A percentile compares a stretch with the other conserved stretches of the same genome.
phyloP scores from a whole-genome alignment of 257 asterid genomes.

The Gentiana dahurica region DNA sequence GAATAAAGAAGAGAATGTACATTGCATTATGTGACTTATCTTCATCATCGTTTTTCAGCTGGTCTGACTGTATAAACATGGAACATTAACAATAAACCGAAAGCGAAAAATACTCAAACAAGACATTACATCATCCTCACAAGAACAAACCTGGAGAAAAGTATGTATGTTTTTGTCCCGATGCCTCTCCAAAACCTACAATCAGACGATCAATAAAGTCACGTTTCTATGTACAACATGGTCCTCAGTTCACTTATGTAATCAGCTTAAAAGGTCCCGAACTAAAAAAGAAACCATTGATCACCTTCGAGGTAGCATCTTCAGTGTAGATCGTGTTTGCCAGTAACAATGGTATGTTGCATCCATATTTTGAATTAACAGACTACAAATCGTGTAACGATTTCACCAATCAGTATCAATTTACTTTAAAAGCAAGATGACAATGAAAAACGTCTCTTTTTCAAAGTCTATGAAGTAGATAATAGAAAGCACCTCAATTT shows the following conservation, averaged over 20 bases:
- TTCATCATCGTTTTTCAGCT: slow-evolving; percentile 22
- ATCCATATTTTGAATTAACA: slow-evolving; percentile 66
- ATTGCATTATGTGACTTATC: slow-evolving; percentile 27
- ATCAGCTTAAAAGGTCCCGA: too few species aligned
- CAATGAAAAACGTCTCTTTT: neutral
- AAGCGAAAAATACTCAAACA: neutral
- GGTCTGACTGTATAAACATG: slow-evolving; percentile 30
- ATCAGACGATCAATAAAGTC: slow-evolving; percentile 14
- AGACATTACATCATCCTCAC: slow-evolving; percentile 10
- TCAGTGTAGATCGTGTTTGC: slow-evolving; percentile 47
- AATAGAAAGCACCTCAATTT: slow-evolving; percentile 53
- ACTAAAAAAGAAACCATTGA: slow-evolving; percentile 1
- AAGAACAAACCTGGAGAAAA: slow-evolving; percentile 45
- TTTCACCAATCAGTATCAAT: slow-evolving; percentile 16
- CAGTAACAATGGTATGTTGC: slow-evolving; percentile 68
- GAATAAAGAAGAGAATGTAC: slow-evolving; percentile 24
- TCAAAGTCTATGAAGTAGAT: neutral
- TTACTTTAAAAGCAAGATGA: slow-evolving; percentile 8
- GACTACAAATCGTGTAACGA: slow-evolving; percentile 32
- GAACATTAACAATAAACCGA: slow-evolving; percentile 9
- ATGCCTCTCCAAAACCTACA: slow-evolving; percentile 71
- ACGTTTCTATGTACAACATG: neutral
- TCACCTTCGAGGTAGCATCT: slow-evolving; percentile 58
- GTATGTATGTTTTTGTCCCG: slow-evolving; percentile 56
- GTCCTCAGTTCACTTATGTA: too few species aligned